Evolutionary conservation across 495 filamentous ascomycete genomes (phyloP).

Genomic region (Chaetomium cochliodes): DNA sequence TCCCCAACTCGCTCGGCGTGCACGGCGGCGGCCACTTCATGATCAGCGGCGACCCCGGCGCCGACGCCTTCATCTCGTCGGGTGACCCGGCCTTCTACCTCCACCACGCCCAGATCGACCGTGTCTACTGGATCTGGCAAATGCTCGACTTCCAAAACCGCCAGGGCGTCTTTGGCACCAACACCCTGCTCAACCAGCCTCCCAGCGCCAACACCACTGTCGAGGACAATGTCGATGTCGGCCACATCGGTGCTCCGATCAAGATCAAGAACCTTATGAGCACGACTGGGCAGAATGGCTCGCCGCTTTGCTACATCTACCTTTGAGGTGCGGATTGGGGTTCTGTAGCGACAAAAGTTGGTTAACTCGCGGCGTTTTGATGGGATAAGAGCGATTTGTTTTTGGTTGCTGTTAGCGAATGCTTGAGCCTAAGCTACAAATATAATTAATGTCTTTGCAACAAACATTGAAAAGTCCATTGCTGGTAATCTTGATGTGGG

Average conservation of each 20-base stretch:
- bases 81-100: constrained; percentile 68
- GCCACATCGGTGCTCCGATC: constrained; percentile 15
- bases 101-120: constrained; percentile 68
- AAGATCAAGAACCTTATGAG: constrained; percentile 35
- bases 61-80: constrained; percentile 57
- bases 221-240: constrained; percentile 32
- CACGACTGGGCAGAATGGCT: constrained; percentile 23
- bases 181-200: constrained; percentile 37
- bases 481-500: too few species aligned
- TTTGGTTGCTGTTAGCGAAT: not conserved
- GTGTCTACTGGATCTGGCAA: constrained; percentile 71
- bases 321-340: constrained; percentile 18
- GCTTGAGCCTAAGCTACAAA: too few species aligned
- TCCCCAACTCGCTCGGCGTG: constrained; percentile 48
- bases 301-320: constrained; percentile 35
- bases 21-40: constrained; percentile 63
- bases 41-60: constrained; percentile 38
- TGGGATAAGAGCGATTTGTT: not conserved
- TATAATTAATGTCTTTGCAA: too few species aligned
- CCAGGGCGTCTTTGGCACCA: constrained; percentile 42
- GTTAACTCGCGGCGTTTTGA: not conserved
- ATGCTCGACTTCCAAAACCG: constrained; percentile 51
- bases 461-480: too few species aligned
- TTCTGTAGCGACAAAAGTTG: too few species aligned
- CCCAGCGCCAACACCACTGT: constrained; percentile 40